Conservation (phyloP, 345 rosid species). For the Gossypium longicalyx region DNA sequence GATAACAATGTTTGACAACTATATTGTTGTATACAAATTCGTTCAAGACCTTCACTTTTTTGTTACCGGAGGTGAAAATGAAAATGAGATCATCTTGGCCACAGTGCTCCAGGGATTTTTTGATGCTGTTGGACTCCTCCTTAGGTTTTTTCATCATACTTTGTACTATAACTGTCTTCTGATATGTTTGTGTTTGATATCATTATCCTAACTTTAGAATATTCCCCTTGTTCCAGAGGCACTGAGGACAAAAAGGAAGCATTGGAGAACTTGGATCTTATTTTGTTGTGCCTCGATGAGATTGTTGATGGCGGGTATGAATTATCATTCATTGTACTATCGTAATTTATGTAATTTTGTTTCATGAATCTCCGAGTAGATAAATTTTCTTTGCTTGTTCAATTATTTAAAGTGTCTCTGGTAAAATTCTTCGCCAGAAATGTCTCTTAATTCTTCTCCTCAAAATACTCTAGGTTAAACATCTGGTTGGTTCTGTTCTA, state of each 20-base stretch:
- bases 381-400: neutral
- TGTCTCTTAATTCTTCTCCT: neutral
- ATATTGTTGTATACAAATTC: conserved; percentile 68
- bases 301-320: conserved; percentile 77
- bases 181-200: neutral
- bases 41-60: conserved; percentile 87
- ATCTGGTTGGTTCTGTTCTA: neutral
- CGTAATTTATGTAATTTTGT: neutral
- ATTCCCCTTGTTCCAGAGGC: conserved; percentile 42
- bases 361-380: neutral
- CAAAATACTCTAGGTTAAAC: neutral
- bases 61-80: conserved; percentile 79
- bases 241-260: conserved; percentile 80
- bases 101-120: conserved; percentile 76
- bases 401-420: neutral
- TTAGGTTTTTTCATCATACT: conserved; percentile 45
- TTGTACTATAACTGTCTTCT: neutral
- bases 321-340: neutral
- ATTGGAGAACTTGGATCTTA: conserved; percentile 72
- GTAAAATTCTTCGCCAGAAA: neutral
- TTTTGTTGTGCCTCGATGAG: conserved; percentile 77
- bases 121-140: conserved; percentile 69
- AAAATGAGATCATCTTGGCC: conserved; percentile 73
- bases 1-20: conserved; percentile 62
- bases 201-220: neutral